A percentile compares a stretch with the other conserved stretches of the same genome.
phyloP scores from a whole-genome alignment of 371 early-diverging fungal genomes.

The Mortierella sp. region DNA sequence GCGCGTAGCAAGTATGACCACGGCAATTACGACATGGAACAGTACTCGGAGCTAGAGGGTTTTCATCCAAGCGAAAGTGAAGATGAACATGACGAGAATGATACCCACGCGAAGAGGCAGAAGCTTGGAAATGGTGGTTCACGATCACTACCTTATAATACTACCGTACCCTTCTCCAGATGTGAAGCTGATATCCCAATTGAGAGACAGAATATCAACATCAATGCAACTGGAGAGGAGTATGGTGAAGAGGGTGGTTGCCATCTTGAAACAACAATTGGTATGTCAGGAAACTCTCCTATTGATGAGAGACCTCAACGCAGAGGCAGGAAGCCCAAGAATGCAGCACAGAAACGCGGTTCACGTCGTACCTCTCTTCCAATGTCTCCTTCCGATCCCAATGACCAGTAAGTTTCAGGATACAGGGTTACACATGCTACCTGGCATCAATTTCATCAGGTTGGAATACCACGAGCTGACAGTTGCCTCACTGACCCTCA shows the following conservation, averaged over 20 bases:
- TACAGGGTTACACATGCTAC: too few relatives aligned
- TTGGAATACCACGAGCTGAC: too few relatives aligned
- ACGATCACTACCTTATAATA: neutral
- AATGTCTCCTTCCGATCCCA: slow-evolving; percentile 13
- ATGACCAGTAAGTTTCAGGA: slow-evolving; percentile 44
- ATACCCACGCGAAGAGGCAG: slow-evolving; percentile 15
- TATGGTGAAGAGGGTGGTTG: slow-evolving; percentile 4
- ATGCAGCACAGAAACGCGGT: slow-evolving; percentile 15
- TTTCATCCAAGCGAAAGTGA: slow-evolving; percentile 9
- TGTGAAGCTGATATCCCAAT: too few relatives aligned
- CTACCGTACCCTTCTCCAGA: neutral
- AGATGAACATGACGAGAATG: slow-evolving; percentile 12
- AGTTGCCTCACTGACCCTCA: too few relatives aligned
- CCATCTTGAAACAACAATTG: slow-evolving; percentile 19
- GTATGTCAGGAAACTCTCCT: slow-evolving; percentile 4
- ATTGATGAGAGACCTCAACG: neutral
- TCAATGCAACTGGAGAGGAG: slow-evolving; percentile 1
- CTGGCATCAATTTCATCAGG: too few relatives aligned
- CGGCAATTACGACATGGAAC: slow-evolving; percentile 27
- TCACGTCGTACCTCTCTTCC: slow-evolving; percentile 12
- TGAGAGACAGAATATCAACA: neutral
- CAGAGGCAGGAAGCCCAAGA: slow-evolving; percentile 7
- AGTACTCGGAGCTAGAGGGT: slow-evolving; percentile 39
- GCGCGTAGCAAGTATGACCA: slow-evolving; percentile 3
- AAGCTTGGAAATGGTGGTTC: neutral